phyloP scores from a whole-genome alignment of 371 early-diverging fungal genomes.

The Zancudomyces culisetae region DNA sequence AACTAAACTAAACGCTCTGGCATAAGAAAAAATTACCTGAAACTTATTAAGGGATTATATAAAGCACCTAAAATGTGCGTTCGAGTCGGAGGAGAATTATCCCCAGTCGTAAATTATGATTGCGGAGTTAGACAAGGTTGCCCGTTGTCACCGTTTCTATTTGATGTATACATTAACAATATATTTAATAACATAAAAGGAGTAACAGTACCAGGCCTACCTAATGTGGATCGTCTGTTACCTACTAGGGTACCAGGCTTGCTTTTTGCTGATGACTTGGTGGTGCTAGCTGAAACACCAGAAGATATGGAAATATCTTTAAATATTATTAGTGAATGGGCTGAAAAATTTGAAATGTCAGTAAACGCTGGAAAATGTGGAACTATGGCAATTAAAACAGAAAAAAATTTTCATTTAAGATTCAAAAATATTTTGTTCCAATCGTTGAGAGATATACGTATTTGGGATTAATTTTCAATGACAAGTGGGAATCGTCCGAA shows the following conservation, averaged over 20 bases:
- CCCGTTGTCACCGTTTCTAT: not conserved
- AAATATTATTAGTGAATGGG: not conserved
- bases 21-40: not conserved
- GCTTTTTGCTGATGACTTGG: slow-evolving; percentile 1
- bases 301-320: not conserved
- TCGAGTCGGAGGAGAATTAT: not conserved
- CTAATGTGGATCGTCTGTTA: too few species aligned
- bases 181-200: not conserved
- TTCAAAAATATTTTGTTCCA: not conserved
- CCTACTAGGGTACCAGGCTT: not conserved
- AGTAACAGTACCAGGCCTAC: not conserved
- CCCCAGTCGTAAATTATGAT: not conserved
- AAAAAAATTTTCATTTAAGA: not conserved
- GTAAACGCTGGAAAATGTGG: not conserved
- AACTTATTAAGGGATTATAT: not conserved
- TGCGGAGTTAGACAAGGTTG: not conserved
- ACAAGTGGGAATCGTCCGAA: not conserved
- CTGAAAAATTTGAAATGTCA: not conserved
- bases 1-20: not conserved
- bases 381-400: not conserved
- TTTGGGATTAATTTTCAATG: not conserved
- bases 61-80: not conserved
- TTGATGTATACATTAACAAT: not conserved
- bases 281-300: not conserved
- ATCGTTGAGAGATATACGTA: not conserved